Conservation (phyloP, 2,329 filamentous ascomycete genomes). For the Emmonsia crescens region DNA sequence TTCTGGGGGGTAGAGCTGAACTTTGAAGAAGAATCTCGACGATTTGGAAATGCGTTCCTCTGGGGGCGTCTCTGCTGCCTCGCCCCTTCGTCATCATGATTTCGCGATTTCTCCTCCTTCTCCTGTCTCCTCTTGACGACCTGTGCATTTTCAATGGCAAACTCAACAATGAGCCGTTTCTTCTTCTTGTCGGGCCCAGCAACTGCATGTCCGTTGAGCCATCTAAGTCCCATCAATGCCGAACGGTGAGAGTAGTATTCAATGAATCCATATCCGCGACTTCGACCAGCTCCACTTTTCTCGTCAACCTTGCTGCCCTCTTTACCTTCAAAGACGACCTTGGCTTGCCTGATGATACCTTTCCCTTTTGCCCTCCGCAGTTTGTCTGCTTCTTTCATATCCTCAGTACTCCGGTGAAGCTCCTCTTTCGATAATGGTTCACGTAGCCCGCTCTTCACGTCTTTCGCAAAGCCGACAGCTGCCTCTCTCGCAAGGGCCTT, state of each 20-base stretch:
- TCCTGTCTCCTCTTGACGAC: conserved; percentile 72
- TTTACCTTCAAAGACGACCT: conserved; percentile 82
- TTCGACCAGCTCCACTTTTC: conserved; percentile 64
- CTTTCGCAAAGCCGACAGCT: conserved; percentile 86
- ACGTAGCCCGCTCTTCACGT: conserved; percentile 69
- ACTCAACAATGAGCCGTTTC: conserved; percentile 84
- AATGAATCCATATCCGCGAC: conserved; percentile 91
- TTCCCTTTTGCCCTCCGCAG: conserved; percentile 72
- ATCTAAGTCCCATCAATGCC: conserved; percentile 88
- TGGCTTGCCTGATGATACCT: conserved; percentile 81
- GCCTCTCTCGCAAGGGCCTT: conserved; percentile 85
- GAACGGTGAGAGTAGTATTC: conserved; percentile 91
- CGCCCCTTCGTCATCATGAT: conserved; percentile 14
- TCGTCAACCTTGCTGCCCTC: conserved; percentile 78
- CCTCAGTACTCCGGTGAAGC: conserved; percentile 63
- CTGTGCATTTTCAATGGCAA: conserved; percentile 95
- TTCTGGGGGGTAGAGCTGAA: conserved; percentile 11
- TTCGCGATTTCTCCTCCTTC: conserved; percentile 46
- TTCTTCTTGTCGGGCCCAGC: conserved; percentile 40
- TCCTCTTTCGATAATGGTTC: conserved; percentile 84
- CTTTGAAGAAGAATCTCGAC: conserved; percentile 4
- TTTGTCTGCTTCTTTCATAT: conserved; percentile 70
- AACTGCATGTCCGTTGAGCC: conserved; percentile 70
- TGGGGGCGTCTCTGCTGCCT: conserved; percentile 6
- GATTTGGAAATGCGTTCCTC: conserved; percentile 13